A percentile compares a stretch with the other conserved stretches of the same genome.
These are phyloP conservation scores for Massariosphaeria phaeospora DNA, from an alignment of 495 filamentous ascomycete species.

Conservation along the genomic window DNA sequence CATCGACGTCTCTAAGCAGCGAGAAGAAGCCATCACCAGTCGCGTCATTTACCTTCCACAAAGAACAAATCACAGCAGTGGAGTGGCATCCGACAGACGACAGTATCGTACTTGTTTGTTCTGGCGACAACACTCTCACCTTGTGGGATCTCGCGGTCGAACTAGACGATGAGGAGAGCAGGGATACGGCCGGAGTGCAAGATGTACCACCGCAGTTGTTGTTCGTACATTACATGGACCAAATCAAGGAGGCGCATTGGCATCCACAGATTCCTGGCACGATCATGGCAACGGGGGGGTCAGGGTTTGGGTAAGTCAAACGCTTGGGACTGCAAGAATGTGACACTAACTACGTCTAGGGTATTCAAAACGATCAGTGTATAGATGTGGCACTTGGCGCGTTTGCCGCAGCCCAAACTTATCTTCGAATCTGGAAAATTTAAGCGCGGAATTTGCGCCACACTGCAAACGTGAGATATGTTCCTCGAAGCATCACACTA, in stretches of 20 bases:
- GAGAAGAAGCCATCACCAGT: slow-evolving; percentile 60
- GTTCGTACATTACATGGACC: slow-evolving; percentile 93
- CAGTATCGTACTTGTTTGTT: slow-evolving; percentile 85
- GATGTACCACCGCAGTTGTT: slow-evolving; percentile 92
- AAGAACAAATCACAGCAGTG: slow-evolving; percentile 88
- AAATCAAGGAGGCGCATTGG: slow-evolving; percentile 94
- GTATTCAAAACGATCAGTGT: slow-evolving; percentile 47
- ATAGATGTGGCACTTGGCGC: slow-evolving; percentile 36
- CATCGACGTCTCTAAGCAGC: slow-evolving; percentile 44
- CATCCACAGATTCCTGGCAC: slow-evolving; percentile 93
- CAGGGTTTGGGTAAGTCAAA: slow-evolving; percentile 63
- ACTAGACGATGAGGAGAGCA: slow-evolving; percentile 92
- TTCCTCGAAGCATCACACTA: background rate
- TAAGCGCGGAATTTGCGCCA: background rate
- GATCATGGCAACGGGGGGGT: slow-evolving; percentile 81
- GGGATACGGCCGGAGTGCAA: slow-evolving; percentile 75
- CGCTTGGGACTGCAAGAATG: background rate
- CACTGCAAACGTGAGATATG: background rate
- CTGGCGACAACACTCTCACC: slow-evolving; percentile 89
- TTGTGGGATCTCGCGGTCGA: slow-evolving; percentile 97
- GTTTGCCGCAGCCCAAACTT: background rate
- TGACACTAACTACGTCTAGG: slow-evolving; percentile 16
- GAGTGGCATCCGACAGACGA: slow-evolving; percentile 98
- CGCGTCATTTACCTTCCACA: slow-evolving; percentile 88
- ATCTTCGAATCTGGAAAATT: background rate